Percentiles rank a stretch among this genome's conserved stretches.
Evolutionary conservation across 2,329 filamentous ascomycete species (phyloP).

Genomic region (Cucurbitaria berberidis): DNA sequence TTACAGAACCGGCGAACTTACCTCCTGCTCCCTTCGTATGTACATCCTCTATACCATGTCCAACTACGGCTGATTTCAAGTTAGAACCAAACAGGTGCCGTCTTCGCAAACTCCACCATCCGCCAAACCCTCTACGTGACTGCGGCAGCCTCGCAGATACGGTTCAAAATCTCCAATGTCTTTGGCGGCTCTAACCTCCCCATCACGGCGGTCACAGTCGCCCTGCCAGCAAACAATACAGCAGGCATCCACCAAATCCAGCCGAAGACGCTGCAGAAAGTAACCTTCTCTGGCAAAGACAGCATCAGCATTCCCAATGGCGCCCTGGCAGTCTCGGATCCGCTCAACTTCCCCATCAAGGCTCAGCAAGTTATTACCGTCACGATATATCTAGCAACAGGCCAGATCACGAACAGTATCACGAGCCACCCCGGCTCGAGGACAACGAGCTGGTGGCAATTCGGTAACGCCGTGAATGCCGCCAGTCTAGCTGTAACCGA

Average conservation of each 20-base stretch:
- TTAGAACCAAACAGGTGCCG: slow-evolving; percentile 60
- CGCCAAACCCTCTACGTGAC: slow-evolving; percentile 70
- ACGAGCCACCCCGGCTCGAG: slow-evolving; percentile 70
- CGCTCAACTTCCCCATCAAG: slow-evolving; percentile 61
- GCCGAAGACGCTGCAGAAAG: slow-evolving; percentile 56
- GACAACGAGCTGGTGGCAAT: slow-evolving; percentile 65
- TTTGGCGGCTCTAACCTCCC: slow-evolving; percentile 67
- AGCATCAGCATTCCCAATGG: slow-evolving; percentile 62
- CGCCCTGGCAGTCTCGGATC: slow-evolving; percentile 66
- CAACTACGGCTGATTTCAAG: not conserved
- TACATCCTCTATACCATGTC: not conserved
- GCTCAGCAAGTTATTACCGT: slow-evolving; percentile 62
- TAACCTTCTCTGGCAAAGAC: slow-evolving; percentile 64
- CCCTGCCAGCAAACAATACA: slow-evolving; percentile 60
- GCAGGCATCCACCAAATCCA: slow-evolving; percentile 63
- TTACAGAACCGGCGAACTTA: slow-evolving; percentile 67
- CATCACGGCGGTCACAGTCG: slow-evolving; percentile 65
- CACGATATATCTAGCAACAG: slow-evolving; percentile 63
- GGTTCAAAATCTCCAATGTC: slow-evolving; percentile 69
- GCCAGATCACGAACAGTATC: slow-evolving; percentile 63
- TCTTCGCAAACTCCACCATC: slow-evolving; percentile 68
- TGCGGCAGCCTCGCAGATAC: slow-evolving; percentile 62
- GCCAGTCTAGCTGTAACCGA: slow-evolving; percentile 55
- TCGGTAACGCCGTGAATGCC: slow-evolving; percentile 62
- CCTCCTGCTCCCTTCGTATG: slow-evolving; percentile 63